Evolutionary conservation across 805 yeast genomes (phyloP), one percentile per base, ranked within the genome.

Genomic region (Candida chilensis): DNA sequence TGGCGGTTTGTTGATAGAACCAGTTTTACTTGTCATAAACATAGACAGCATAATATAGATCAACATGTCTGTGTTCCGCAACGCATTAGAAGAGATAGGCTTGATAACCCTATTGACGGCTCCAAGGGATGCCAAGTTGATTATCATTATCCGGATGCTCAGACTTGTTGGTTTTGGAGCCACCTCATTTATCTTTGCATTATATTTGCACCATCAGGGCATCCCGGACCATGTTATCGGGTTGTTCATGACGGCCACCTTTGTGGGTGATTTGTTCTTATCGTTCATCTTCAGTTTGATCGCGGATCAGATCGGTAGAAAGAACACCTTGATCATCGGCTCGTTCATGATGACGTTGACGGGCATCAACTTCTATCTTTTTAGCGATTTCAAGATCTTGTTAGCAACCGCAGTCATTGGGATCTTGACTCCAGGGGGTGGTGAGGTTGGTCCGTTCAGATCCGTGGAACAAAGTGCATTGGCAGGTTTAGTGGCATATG

Each of bases 361-460:
- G 1, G 74, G 71, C 1, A 18, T 60, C 3, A 44, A 53, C 0
- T 65, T 72, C 37, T 52, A 49, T 3, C 30, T 51, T 13, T 34
- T 53, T 5, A 48, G 52, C 11, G 57, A 56, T 37, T 55, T 46
- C 30, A 42, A 41, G 22, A 12, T 62, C 1, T 43, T 73, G 28
- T 48, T 61, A 24, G 28, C 50, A 1, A 54, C 64, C 1, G 60
- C 71, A 2, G 46, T 66, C 11, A 26, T 66, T 8, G 79, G 80
- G 3, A 65, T 71, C n/a, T 53, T 72, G 16, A 69, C 77, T 2
- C 75, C 77, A 3, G 54, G 66, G n/a, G 79, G 79, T 4, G 67
- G 66, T 5, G 80, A 73, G 35, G 73, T 69, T 16, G 78, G 78
- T 1, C 74, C 78, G 1, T 73, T 71, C 46, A 52, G 76, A 35